A percentile compares a stretch with the other conserved stretches of the same genome.
These are phyloP conservation scores for Daldinia childiae DNA, from an alignment of 495 filamentous ascomycete species.

Conservation along the genomic window DNA sequence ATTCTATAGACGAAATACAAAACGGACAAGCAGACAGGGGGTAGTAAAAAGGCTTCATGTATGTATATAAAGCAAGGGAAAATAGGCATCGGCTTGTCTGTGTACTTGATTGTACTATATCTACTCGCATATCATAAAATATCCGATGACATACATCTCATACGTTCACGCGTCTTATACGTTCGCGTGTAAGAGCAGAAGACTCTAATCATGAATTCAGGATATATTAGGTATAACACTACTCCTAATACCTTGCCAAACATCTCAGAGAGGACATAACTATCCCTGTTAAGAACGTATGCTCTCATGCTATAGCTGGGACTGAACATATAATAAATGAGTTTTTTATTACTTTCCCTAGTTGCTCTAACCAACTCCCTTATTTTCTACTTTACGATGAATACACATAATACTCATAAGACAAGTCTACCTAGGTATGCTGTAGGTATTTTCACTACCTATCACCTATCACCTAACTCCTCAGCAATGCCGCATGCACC, in stretches of 20 bases:
- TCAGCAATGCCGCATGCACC: slow-evolving; percentile 30
- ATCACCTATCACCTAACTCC: slow-evolving; percentile 39
- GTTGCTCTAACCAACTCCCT: background rate
- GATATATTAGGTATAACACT: background rate
- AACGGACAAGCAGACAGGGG: slow-evolving; percentile 10
- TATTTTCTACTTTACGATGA: slow-evolving; percentile 15
- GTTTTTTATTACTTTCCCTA: background rate
- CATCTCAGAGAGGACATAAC: background rate
- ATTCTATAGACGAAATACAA: background rate
- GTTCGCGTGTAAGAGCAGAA: background rate
- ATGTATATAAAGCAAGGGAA: slow-evolving; percentile 4
- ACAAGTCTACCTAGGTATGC: slow-evolving; percentile 35
- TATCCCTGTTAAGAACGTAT: background rate
- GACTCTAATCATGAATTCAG: background rate
- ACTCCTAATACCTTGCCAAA: background rate
- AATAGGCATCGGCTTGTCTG: background rate
- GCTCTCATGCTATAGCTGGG: background rate
- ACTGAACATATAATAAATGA: background rate
- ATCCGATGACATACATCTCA: background rate
- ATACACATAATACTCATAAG: slow-evolving; percentile 23
- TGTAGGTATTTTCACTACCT: slow-evolving; percentile 28
- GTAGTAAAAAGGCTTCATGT: slow-evolving; percentile 15
- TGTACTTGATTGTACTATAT: slow-evolving; percentile 16
- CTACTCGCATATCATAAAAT: slow-evolving; percentile 10
- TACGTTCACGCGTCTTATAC: no score